phyloP scores from a whole-genome alignment of 805 yeast genomes.

The Schwanniomyces pseudopolymorphus region DNA sequence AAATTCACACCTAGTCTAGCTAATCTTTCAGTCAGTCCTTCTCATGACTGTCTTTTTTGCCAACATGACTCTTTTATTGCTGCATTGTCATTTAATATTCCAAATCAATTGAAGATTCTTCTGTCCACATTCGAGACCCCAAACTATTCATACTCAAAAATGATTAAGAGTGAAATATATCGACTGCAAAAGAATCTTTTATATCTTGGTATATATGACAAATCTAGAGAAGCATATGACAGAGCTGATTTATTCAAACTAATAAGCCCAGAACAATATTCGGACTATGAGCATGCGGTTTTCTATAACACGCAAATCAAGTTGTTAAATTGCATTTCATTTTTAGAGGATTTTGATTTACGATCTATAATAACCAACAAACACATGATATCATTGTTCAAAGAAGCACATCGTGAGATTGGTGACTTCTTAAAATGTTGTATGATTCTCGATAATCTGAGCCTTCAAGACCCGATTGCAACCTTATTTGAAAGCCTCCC shows the following conservation, averaged over 20 bases:
- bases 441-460: background rate
- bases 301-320: conserved; percentile 5
- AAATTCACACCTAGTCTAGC: conserved; percentile 8
- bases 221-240: conserved; percentile 13
- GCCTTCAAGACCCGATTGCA: background rate
- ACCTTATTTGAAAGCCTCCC: background rate
- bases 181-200: conserved; percentile 11
- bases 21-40: conserved; percentile 13
- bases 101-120: conserved; percentile 9
- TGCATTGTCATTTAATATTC: conserved; percentile 4
- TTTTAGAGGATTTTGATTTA: background rate
- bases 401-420: background rate
- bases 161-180: conserved; percentile 7
- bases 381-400: conserved; percentile 1
- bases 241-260: conserved; percentile 11
- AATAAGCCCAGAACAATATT: conserved; percentile 3
- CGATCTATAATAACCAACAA: background rate
- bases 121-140: conserved; percentile 15
- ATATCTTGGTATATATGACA: conserved; percentile 14
- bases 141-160: conserved; percentile 6
- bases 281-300: conserved; percentile 12
- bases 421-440: background rate
- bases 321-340: background rate
- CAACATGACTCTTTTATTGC: conserved; percentile 11
- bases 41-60: conserved; percentile 20